Base-by-base conservation (phyloP, 2,329 filamentous ascomycete species). In the Byssochlamys sp. region DNA sequence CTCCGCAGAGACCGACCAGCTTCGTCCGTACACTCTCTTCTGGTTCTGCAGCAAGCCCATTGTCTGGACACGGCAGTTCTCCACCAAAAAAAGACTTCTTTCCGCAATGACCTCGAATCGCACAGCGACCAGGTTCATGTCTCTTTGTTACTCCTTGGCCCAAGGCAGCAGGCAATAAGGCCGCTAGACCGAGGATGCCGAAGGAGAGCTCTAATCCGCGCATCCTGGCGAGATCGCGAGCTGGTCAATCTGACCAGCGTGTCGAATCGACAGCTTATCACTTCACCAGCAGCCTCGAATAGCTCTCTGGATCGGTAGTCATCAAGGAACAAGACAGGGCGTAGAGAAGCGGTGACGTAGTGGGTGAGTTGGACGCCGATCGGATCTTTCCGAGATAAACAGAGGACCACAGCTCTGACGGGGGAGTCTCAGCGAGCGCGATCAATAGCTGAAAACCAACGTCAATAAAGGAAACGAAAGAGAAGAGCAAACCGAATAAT, bases 41-140 rank as follows among this genome's bases (percentile, higher is more conserved):
- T 1, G 92, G 92, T 33, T 88, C 81, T 61, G 85, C 79, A 35
- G 94, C 94, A 35, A 86, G 78, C 3, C 81, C 91, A 71, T 99
- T 99, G 75, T 99, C 92, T 12, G 91, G 85, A 70, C 94, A 99
- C 3, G 94, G 94, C 60, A 97, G 80, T 64, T 95, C 84, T 58
- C 90, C 88, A 57, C 91, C 90, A 67, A 97, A 97, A 71, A 94
- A 88, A 61, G 87, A 87, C 74, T 92, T 87, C 73, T 91, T 91
- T 53, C 94, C 94, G 71, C 94, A 99, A 62, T 95, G 88, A 6
- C 91, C 91, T 54, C 92, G 84, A 61, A 97, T 90, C 0, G 92
- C 90, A 73, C 92, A 97, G 62, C 92, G 83, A 48, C 92, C 92
- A 54, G 86, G 79, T 74, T 96, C 91, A 66, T 96, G 92, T 62